phyloP scores from a whole-genome alignment of 2,329 filamentous ascomycete species.

The Fusarium avenaceum region DNA sequence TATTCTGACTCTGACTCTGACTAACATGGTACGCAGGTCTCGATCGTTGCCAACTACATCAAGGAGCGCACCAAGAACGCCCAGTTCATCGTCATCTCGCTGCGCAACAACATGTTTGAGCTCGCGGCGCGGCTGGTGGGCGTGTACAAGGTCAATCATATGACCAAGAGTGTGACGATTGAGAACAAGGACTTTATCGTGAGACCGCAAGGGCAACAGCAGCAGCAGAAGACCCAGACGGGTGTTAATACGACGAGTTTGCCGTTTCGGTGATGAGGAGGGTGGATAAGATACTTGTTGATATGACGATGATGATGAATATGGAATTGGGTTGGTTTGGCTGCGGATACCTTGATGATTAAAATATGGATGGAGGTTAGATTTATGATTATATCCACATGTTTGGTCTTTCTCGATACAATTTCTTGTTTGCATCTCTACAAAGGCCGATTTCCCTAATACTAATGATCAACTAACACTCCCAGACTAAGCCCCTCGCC shows the following conservation, averaged over 20 bases:
- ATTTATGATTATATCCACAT: constrained; percentile 48
- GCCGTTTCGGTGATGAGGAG: constrained; percentile 51
- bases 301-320: constrained; percentile 43
- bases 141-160: constrained; percentile 99
- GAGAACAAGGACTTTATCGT: constrained; percentile 84
- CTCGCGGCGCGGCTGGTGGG: constrained; percentile 94
- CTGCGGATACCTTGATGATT: constrained; percentile 41
- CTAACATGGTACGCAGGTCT: constrained; percentile 72
- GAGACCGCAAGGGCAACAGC: constrained; percentile 54
- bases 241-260: constrained; percentile 54
- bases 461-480: not conserved
- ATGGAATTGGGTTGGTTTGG: constrained; percentile 33
- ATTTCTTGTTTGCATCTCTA: not conserved
- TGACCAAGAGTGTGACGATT: constrained; percentile 93
- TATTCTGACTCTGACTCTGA: constrained; percentile 20
- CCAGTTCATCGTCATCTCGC: constrained; percentile 97
- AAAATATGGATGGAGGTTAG: constrained; percentile 33
- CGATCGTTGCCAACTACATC: constrained; percentile 98
- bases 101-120: constrained; percentile 99
- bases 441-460: not conserved
- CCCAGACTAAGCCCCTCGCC: not conserved
- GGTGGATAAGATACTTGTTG: constrained; percentile 20
- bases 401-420: constrained; percentile 10
- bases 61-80: constrained; percentile 99
- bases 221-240: constrained; percentile 50